A percentile compares a stretch with the other conserved stretches of the same genome.
Conservation (phyloP, 2,329 filamentous ascomycete genomes). For the Pseudodiploospora longispora region DNA sequence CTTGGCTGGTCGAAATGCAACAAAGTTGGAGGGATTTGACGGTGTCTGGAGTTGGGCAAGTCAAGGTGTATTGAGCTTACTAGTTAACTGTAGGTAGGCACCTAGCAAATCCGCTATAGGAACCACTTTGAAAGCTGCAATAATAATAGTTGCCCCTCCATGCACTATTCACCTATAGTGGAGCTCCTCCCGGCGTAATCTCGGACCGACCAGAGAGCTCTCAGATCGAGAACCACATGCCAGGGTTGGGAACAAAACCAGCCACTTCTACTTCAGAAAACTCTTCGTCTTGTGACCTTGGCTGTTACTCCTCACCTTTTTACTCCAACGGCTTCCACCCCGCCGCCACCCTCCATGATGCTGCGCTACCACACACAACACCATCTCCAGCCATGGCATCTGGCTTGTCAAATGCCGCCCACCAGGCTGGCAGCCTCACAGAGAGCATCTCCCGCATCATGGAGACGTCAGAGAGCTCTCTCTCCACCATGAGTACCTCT, state of each 20-base stretch:
- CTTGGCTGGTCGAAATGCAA: not conserved
- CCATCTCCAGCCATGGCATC: slow-evolving; percentile 31
- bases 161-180: not conserved
- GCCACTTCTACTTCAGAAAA: slow-evolving; percentile 1
- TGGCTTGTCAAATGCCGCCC: slow-evolving; percentile 30
- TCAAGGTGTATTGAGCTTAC: not conserved
- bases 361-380: slow-evolving; percentile 23
- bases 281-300: slow-evolving; percentile 8
- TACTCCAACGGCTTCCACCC: slow-evolving; percentile 12
- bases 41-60: not conserved
- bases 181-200: slow-evolving; percentile 5
- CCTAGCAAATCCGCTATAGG: too few relatives aligned
- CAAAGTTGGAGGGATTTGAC: not conserved
- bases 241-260: slow-evolving; percentile 4
- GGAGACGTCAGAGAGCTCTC: slow-evolving; percentile 20
- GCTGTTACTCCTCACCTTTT: slow-evolving; percentile 6
- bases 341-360: slow-evolving; percentile 26
- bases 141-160: not conserved
- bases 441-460: slow-evolving; percentile 24
- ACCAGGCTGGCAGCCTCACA: slow-evolving; percentile 24
- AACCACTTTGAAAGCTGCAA: not conserved
- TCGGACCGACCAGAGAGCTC: slow-evolving; percentile 6
- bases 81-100: not conserved
- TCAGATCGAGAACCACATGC: slow-evolving; percentile 8
- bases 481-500: slow-evolving; percentile 31